Base-by-base conservation (phyloP, 176 grass and related monocot genomes). In the Saccharum spontaneum region DNA sequence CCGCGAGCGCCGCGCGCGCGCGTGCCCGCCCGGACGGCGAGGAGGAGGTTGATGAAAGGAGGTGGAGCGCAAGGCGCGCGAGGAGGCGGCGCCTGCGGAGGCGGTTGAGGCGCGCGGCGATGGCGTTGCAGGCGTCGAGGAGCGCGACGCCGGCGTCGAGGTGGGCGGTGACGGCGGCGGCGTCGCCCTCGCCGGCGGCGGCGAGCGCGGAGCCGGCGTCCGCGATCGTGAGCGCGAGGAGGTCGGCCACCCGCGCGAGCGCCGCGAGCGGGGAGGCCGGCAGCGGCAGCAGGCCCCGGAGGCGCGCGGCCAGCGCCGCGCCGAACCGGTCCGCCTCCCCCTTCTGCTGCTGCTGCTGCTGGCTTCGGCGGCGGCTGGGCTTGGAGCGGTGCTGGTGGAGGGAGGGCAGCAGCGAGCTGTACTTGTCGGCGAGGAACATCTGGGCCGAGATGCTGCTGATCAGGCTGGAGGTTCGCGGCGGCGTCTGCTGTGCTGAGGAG, bases 371-470 rank as follows among this genome's bases (percentile, higher is more conserved):
- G 40, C 4, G 81, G 70, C 5, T 34, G 0, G 22, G 1, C 23
- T 43, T 70, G 80, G 38, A 13, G 16, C 34, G 16, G 46, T 75
- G 23, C 7, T 69, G 34, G 66, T 69, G 34, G 78, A 74, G 79
- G 55, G 67, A 24, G 20, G 90, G 62, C 30, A 85, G 71, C 30
- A 89, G 71, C 26, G 89, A 38, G 61, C 80, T 86, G 75, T 86
- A 84, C 75, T 90, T 95, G 61, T 92, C 88, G 41, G 88, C 72
- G 87, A 95, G 88, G 43, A 95, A 95, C 93, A 95, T 95, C 80
- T 76, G 77, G 60, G 20, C 75, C 1, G 77, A 15, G 43, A 49
- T 18, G 67, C 48, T 13, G 43, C 62, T 52, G 22, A 36, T 22
- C 8, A 69, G 12, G 70, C 12, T 45, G 33, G 63, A 30, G n/a